Evolutionary conservation across 2,329 filamentous ascomycete species (phyloP).

Genomic region (Graphilbum fragrans): DNA sequence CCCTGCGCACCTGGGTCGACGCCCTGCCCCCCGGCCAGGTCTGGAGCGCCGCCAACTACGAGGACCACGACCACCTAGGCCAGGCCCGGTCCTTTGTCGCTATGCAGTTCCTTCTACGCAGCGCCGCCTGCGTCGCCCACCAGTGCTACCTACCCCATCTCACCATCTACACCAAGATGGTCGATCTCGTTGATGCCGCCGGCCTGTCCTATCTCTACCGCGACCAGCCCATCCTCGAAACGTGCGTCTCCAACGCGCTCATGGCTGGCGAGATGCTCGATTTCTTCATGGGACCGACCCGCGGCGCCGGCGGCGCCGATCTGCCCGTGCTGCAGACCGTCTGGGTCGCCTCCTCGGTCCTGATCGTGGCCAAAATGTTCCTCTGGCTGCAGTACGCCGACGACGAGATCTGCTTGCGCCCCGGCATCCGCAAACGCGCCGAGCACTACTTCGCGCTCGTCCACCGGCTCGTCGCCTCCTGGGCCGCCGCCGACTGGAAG

Average conservation of each 20-base stretch:
- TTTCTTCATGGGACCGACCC: slow-evolving; percentile 1
- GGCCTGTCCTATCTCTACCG: slow-evolving; percentile 13
- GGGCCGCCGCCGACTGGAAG: slow-evolving; percentile 8
- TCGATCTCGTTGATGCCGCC: slow-evolving; percentile 12
- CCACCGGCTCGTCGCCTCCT: slow-evolving; percentile 7
- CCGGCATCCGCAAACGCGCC: neutral
- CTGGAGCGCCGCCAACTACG: slow-evolving; percentile 10
- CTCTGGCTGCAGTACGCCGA: slow-evolving; percentile 12
- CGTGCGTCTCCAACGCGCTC: slow-evolving; percentile 12
- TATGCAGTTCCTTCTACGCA: slow-evolving; percentile 13
- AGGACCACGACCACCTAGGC: slow-evolving; percentile 9
- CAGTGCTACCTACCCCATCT: slow-evolving; percentile 15
- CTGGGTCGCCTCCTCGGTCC: slow-evolving; percentile 12
- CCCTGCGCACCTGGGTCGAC: slow-evolving; percentile 7
- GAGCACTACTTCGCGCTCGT: slow-evolving; percentile 6
- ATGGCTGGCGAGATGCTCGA: slow-evolving; percentile 10
- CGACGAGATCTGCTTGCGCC: slow-evolving; percentile 4
- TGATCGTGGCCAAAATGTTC: slow-evolving; percentile 11
- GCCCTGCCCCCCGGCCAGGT: slow-evolving; percentile 7
- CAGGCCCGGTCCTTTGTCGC: slow-evolving; percentile 10
- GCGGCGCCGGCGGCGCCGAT: neutral
- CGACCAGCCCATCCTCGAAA: slow-evolving; percentile 8
- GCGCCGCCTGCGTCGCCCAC: slow-evolving; percentile 12
- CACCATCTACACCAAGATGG: slow-evolving; percentile 9
- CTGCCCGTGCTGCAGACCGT: slow-evolving; percentile 5